Evolutionary conservation across 1,139 yeast species (phyloP).

Genomic region (Debaryomyces psychrophilus): DNA sequence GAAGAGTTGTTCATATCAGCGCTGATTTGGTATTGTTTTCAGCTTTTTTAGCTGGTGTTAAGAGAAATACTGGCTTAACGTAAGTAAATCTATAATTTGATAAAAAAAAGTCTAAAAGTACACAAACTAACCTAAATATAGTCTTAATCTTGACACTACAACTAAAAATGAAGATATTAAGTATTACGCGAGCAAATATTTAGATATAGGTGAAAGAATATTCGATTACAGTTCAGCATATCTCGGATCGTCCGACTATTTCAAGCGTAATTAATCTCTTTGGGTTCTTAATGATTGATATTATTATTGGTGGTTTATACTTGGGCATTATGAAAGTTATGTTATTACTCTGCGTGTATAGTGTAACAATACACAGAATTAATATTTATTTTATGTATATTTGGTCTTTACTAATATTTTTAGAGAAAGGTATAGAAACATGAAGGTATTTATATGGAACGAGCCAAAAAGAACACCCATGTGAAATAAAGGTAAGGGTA

Average conservation of each 20-base stretch:
- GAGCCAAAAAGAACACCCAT: neutral
- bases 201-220: constrained; percentile 83
- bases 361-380: neutral
- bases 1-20: constrained; percentile 68
- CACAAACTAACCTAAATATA: constrained; percentile 14
- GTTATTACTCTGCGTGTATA: constrained; percentile 2
- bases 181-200: constrained; percentile 64
- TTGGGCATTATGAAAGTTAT: neutral
- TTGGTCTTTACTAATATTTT: constrained; percentile 2
- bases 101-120: neutral
- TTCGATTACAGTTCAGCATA: constrained; percentile 74
- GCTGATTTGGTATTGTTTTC: constrained; percentile 78
- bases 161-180: constrained; percentile 52
- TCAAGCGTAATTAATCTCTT: constrained; percentile 49
- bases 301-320: neutral
- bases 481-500: neutral
- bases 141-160: constrained; percentile 34
- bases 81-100: constrained; percentile 24
- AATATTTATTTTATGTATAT: constrained; percentile 6
- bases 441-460: neutral
- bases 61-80: constrained; percentile 83
- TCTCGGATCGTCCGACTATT: constrained; percentile 73
- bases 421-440: neutral
- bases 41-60: constrained; percentile 86
- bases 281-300: constrained; percentile 29